Evolutionary conservation across 2,329 filamentous ascomycete species (phyloP), one percentile per base, ranked within the genome.

Genomic region (Apiospora pterosperma): DNA sequence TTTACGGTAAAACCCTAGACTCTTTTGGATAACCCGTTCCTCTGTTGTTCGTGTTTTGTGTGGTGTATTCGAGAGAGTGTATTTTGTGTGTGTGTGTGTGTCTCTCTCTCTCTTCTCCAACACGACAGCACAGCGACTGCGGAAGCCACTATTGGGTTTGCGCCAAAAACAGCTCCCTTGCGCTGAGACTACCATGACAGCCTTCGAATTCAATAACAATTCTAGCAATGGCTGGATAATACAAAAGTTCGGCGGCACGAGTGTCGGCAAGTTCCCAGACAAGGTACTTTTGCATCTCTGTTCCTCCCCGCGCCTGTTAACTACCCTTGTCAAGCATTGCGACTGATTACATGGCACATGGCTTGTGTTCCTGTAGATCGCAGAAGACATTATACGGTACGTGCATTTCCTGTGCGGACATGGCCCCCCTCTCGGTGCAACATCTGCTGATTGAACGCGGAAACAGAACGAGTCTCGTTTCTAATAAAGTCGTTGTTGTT

Each of bases 221-320:
- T 76, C 71, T 58, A 67, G 65, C 59, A 80, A 82, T 68, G 83
- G 84, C 70, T 97, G 93, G 94, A 85, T 97, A 36, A 91, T 97
- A 61, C 93, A 97, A 77, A 97, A 97, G 79, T 97, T 97, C 77
- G 94, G 94, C 67, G 95, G 95, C 62, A 99, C 95, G 62, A 97
- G 92, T 75, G 92, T 98, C 62, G 96, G 95, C 72, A 98, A 98
- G 80, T 97, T 97, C 73, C 90, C 94, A 62, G 85, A 87, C 70
- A 90, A 90, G 79, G 83, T 85, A 74, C 65, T 79, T 21, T n/a
- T 7, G 16, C 31, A 34, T 55, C 16, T 8, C 48, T 55, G 7
- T 34, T 78, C 39, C 76, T 68, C 76, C 68, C 64, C 59, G 7
- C 48, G 28, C 36, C 31, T 55, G 55, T 34, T 28, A 28, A 42